These are phyloP conservation scores for Populus tomentosa DNA, from an alignment of 441 rosid genomes.

Conservation along the genomic window DNA sequence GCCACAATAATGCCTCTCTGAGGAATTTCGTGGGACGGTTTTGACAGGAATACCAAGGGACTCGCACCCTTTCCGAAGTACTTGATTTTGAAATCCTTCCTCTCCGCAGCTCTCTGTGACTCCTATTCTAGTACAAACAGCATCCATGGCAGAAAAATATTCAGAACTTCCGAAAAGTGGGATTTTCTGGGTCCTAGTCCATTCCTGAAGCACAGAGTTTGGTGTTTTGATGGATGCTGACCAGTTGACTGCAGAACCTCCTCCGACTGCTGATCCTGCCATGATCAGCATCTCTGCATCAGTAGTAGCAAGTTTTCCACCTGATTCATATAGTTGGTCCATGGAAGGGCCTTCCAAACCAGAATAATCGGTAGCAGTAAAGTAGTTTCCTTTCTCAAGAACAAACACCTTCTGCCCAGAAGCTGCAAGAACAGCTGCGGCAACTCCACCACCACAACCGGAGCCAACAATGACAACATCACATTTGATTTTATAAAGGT, in stretches of 20 bases:
- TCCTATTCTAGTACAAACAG: slow-evolving; percentile 66
- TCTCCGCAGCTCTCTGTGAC: slow-evolving; percentile 51
- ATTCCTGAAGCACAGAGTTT: slow-evolving; percentile 52
- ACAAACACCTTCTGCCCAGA: slow-evolving; percentile 75
- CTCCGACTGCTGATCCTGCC: slow-evolving; percentile 82
- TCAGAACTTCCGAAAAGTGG: slow-evolving; percentile 43
- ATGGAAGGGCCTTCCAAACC: slow-evolving; percentile 62
- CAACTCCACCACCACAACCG: slow-evolving; percentile 95
- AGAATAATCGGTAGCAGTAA: slow-evolving; percentile 46
- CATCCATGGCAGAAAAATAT: slow-evolving; percentile 59
- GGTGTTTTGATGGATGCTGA: slow-evolving; percentile 83
- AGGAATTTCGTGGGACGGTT: slow-evolving; percentile 64
- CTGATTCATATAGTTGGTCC: slow-evolving; percentile 53
- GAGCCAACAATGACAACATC: slow-evolving; percentile 79
- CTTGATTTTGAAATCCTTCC: slow-evolving; percentile 74
- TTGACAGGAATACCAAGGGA: slow-evolving; percentile 54
- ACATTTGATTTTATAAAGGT: slow-evolving; percentile 50
- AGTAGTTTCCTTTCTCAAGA: slow-evolving; percentile 85
- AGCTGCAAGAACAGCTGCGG: slow-evolving; percentile 71
- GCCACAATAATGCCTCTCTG: slow-evolving; percentile 74
- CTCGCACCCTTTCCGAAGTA: slow-evolving; percentile 72
- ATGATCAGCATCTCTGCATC: slow-evolving; percentile 37
- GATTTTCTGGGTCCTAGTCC: slow-evolving; percentile 54
- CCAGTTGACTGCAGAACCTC: slow-evolving; percentile 90
- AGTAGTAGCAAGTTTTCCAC: slow-evolving; percentile 49